Percentiles rank a stretch among this genome's conserved stretches.
Evolutionary conservation across 2,329 filamentous ascomycete genomes (phyloP).

Genomic region (Monilinia vaccinii-corymbosi): DNA sequence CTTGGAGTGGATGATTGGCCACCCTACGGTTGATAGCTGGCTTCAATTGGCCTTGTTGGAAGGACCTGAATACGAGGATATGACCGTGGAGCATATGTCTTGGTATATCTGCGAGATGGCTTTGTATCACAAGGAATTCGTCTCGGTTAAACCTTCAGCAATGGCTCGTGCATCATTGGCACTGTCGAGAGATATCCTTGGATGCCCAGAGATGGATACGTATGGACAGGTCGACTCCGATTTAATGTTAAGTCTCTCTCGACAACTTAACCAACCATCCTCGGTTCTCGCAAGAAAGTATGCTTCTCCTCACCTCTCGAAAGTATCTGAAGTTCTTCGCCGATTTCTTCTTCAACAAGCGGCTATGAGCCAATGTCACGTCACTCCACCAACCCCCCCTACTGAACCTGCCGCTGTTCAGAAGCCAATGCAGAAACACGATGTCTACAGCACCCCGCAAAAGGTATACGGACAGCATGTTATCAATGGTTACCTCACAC

Average conservation of each 20-base stretch:
- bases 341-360: conserved; percentile 57
- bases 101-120: conserved; percentile 92
- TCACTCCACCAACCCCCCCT: conserved; percentile 54
- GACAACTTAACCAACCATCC: conserved; percentile 58
- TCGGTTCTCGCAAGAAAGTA: conserved; percentile 61
- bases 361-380: conserved; percentile 41
- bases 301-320: conserved; percentile 53
- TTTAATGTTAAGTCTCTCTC: conserved; percentile 43
- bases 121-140: conserved; percentile 93
- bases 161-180: conserved; percentile 84
- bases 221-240: conserved; percentile 63
- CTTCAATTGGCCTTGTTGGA: conserved; percentile 79
- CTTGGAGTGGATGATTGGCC: conserved; percentile 89
- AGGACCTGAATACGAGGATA: conserved; percentile 57
- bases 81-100: conserved; percentile 89
- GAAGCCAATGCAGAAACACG: conserved; percentile 36
- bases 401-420: conserved; percentile 38
- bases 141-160: conserved; percentile 81
- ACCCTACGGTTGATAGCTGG: conserved; percentile 93
- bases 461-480: conserved; percentile 57
- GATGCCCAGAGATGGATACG: conserved; percentile 63
- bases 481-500: conserved; percentile 71
- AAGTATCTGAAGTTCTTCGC: conserved; percentile 55
- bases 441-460: conserved; percentile 65
- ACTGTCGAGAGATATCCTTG: conserved; percentile 77